Conservation (phyloP, 441 rosid genomes). For the Populus tomentosa region DNA sequence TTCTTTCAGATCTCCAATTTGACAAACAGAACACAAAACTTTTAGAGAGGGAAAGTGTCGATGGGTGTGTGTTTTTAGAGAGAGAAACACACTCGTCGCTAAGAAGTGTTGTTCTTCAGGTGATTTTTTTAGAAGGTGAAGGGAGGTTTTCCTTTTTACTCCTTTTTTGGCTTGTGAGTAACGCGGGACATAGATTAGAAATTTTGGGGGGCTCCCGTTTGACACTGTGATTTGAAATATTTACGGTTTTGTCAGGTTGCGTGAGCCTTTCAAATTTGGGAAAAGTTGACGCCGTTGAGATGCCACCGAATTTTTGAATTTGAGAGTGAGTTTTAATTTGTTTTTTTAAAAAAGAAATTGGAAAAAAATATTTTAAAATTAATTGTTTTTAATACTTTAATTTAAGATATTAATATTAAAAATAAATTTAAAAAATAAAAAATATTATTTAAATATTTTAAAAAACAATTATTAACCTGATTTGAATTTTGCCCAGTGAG, state of each 20-base stretch:
- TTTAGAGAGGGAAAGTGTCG: neutral
- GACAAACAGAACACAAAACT: neutral
- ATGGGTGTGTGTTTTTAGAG: neutral
- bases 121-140: neutral
- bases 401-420: too few relatives aligned
- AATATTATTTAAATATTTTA: too few relatives aligned
- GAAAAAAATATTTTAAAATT: too few relatives aligned
- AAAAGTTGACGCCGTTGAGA: neutral
- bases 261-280: neutral
- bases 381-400: too few relatives aligned
- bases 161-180: constrained; percentile 8
- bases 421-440: too few relatives aligned
- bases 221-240: neutral
- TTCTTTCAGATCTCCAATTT: constrained; percentile 11
- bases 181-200: constrained; percentile 26
- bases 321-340: too few relatives aligned
- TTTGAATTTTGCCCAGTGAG: neutral
- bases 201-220: neutral
- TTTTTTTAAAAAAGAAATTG: too few relatives aligned
- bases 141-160: neutral
- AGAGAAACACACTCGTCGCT: neutral
- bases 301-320: neutral
- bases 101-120: neutral
- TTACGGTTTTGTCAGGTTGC: neutral
- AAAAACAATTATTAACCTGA: too few relatives aligned